Evolutionary conservation across 2,329 filamentous ascomycete species (phyloP), one percentile per base, ranked within the genome.

Genomic region (Sclerotinia trifoliorum): DNA sequence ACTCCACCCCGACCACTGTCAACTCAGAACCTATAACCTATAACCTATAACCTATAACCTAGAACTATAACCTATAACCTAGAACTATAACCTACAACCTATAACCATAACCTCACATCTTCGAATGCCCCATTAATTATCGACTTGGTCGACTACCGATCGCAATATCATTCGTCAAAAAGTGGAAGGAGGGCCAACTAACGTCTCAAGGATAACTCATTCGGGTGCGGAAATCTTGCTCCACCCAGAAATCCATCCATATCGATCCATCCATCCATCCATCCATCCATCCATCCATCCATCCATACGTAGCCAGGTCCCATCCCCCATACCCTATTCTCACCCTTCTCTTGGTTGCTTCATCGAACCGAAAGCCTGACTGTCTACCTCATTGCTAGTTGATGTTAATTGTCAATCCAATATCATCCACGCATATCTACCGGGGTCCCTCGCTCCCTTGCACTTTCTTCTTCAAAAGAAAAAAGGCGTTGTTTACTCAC

Each of bases 51-150:
- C 32, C 32, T 29, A 60, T 8, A 11, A 15, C 32, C 17, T 29
- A 60, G 13, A 26, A 58, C 68, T 70, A 70, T n/a, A n/a, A n/a
- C n/a, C n/a, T n/a, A 60, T 2, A 11, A 24, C 11, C n/a, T 29
- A 60, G 7, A 29, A 58, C 68, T 32, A 6, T 7, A 32, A 39
- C 32, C 32, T 29, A 60, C 35, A 11, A 15, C 32, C 17, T 29
- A 60, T 13, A 26, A 58, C 68, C 71, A 70, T n/a, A n/a, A n/a
- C n/a, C n/a, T n/a, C n/a, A n/a, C n/a, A 70, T 72, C 68, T 72
- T 69, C 70, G 69, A 70, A 48, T 48, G 44, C 54, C 64, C 42
- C 44, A 61, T n/a, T 39, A 15, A 24, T 39, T 54, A 55, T 26
- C 55, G 24, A 26, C 35, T 35, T 26, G 4, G 2, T 57, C 24